Base-by-base conservation (phyloP, 441 rosid species). In the Adansonia grandidieri region DNA sequence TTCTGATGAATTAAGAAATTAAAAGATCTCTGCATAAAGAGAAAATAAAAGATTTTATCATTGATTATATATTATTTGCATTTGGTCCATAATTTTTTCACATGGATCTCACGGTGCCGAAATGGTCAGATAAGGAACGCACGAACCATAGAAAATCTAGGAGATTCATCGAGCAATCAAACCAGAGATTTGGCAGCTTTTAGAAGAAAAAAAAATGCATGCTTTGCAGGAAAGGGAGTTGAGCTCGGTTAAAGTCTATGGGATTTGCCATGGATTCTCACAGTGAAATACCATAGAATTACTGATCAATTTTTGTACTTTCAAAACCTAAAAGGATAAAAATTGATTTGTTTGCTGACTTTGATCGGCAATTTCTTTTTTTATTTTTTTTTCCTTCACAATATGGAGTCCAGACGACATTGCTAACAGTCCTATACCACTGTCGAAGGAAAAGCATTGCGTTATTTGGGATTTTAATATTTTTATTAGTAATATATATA, bases 81-180 rank as follows among this genome's bases (percentile, higher is more conserved):
- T 28, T 71, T 58, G 72, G 20, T 68, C 54, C 20, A 24, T 32
- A 42, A 8, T 19, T 2, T 50, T 57, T 6, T 32, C 22, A 63
- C 24, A 70, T 74, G 86, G 84, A 84, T 78, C 81, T 84, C 83
- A 77, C 73, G 1, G 19, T 24, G 14, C 57, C 47, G 48, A 58
- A 73, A 77, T 57, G 20, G 78, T 72, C 78, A 57, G 77, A 50
- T 20, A 37, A 40, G 37, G 20, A 62, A 80, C 37, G 51, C 47
- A 28, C 10, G 62, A 67, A 9, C n/a, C 24, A 53, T 53, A 56
- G 63, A 13, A 56, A 57, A 17, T 47, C 42, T 9, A 19, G 1
- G 42, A 8, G 67, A 37, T 15, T 54, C 63, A 71, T 24, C 28
- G 28, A 11, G 44, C 40, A 20, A 58, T 19, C 17, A 0, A 24